Base-by-base conservation (phyloP, 2,329 filamentous ascomycete genomes). In the Hymenoscyphus scutula region DNA sequence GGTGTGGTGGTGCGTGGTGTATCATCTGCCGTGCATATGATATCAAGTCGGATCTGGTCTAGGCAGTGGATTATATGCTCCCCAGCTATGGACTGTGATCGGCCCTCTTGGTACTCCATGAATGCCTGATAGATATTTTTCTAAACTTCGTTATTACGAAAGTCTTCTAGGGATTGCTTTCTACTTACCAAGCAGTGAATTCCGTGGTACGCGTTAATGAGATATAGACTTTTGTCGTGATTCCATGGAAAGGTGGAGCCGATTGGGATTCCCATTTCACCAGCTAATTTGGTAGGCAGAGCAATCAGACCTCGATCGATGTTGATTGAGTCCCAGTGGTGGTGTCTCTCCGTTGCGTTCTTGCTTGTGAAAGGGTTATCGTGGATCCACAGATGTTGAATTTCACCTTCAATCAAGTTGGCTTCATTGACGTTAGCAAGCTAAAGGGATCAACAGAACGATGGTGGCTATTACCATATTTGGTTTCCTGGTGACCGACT, bases 1-100 rank as follows among this genome's bases (percentile, higher is more conserved):
- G 55, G 45, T 5, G 38, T 54, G 7, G 55, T 38, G 2, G 37
- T 17, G 3, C 60, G 60, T n/a, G 48, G 54, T 8, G 60, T 62
- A 58, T 62, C 60, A 27, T 62, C 60, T 17, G 60, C 60, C 8
- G 34, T 37, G n/a, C 60, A 62, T 15, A 53, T 53, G 10, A 58
- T 41, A 29, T 62, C 60, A 11, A n/a, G 17, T 7, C 30, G 41
- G 7, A 62, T 10, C 8, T 58, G 38, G 23, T 62, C 60, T 1
- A 62, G 45, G 30, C 60, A 62, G 25, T 62, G 60, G 25, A 53
- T 53, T 17, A 54, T 38, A 32, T 62, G 60, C 7, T 57, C 30
- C 11, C 15, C 17, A 3, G 29, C 17, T 30, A 58, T 7, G 13
- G 54, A 37, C 19, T 58, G 60, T 30, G 30, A 29, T n/a, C 15